A percentile compares a stretch with the other conserved stretches of the same genome.
Conservation (phyloP, 1,284 basidiomycete species). For the Melampsora americana region DNA sequence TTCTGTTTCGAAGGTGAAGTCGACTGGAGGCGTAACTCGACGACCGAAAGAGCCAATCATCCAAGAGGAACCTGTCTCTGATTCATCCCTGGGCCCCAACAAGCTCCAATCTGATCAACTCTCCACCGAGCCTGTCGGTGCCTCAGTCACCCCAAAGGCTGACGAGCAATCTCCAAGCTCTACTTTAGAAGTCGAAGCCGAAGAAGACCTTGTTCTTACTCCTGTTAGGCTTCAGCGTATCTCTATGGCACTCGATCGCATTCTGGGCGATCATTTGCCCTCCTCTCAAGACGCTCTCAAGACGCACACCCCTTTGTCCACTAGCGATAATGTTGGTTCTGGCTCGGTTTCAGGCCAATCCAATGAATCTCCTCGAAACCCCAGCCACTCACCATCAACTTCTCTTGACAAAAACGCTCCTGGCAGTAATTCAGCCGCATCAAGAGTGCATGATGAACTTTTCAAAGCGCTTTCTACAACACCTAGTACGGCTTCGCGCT, state of each 20-base stretch:
- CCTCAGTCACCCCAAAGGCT: neutral
- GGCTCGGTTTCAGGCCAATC: too few relatives aligned
- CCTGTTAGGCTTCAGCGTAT: slow-evolving; percentile 13
- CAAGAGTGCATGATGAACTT: slow-evolving; percentile 35
- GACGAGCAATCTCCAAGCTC: neutral
- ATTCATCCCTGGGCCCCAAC: neutral
- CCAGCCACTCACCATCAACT: neutral
- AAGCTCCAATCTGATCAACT: neutral
- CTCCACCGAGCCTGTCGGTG: neutral
- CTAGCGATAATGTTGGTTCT: neutral
- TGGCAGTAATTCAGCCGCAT: neutral
- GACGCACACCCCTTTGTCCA: too few relatives aligned
- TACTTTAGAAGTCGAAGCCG: neutral
- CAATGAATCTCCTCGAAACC: neutral
- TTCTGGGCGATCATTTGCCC: slow-evolving; percentile 1
- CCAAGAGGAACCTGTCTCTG: neutral
- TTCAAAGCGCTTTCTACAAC: slow-evolving; percentile 18
- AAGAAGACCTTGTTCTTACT: neutral
- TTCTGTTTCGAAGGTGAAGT: neutral
- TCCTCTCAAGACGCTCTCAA: too few relatives aligned
- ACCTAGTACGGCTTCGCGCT: neutral
- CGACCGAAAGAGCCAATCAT: neutral
- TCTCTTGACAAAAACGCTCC: neutral
- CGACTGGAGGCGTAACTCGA: neutral
- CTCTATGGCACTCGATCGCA: slow-evolving; percentile 33